These are phyloP conservation scores for Argentina anserina DNA, from an alignment of 306 rosid genomes.

Conservation along the genomic window DNA sequence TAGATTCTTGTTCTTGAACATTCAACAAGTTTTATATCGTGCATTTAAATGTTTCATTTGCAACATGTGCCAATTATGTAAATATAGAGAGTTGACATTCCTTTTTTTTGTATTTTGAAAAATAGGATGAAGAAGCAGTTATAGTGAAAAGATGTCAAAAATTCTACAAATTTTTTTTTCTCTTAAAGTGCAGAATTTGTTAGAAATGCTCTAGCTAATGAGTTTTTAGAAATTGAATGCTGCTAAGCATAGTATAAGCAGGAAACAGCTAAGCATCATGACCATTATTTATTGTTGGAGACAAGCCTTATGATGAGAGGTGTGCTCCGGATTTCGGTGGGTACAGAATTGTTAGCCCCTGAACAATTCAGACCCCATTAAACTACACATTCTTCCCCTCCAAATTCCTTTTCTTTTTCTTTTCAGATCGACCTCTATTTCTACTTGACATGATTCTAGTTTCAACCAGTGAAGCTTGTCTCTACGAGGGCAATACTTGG, in stretches of 20 bases:
- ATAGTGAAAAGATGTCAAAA: no score
- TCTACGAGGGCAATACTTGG: constrained; percentile 20
- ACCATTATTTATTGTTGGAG: neutral
- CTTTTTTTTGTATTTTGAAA: no score
- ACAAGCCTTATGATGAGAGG: neutral
- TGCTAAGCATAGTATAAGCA: neutral
- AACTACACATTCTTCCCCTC: neutral
- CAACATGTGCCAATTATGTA: no score
- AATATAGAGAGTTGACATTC: no score
- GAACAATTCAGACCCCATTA: neutral
- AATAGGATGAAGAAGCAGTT: no score
- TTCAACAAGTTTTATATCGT: neutral
- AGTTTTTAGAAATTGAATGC: neutral
- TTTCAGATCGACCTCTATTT: neutral
- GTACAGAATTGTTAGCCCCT: neutral
- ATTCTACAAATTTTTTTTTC: no score
- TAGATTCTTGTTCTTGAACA: neutral
- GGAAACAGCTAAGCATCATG: neutral
- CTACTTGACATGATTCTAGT: neutral
- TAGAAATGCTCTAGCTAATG: neutral
- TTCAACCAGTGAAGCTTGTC: constrained; percentile 12
- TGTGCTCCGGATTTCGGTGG: constrained; percentile 3
- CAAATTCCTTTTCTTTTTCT: no score
- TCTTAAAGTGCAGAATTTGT: no score
- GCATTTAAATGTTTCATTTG: neutral